A percentile compares a stretch with the other conserved stretches of the same genome.
phyloP scores from a whole-genome alignment of 306 rosid species.

The Crotalaria pallida region DNA sequence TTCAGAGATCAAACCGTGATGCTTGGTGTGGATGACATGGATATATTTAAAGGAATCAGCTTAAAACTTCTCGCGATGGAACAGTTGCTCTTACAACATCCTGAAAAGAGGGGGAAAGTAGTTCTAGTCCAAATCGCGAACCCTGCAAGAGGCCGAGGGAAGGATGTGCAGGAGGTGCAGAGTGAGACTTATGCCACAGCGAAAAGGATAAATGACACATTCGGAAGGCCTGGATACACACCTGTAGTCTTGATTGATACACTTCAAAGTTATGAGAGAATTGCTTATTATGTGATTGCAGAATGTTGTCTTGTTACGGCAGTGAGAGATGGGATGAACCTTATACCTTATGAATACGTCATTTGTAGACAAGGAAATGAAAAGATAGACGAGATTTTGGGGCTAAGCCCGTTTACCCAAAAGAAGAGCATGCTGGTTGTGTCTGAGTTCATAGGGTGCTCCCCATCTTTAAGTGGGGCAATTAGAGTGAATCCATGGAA shows the following conservation, averaged over 20 bases:
- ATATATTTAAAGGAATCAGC: constrained; percentile 76
- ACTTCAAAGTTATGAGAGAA: constrained; percentile 70
- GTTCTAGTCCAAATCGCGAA: constrained; percentile 83
- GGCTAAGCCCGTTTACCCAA: constrained; percentile 31
- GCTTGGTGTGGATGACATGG: constrained; percentile 71
- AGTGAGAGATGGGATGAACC: constrained; percentile 94
- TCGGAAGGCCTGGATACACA: constrained; percentile 62
- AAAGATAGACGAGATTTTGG: constrained; percentile 63
- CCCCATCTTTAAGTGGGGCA: constrained; percentile 89
- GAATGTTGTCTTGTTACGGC: constrained; percentile 94
- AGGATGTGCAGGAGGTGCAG: constrained; percentile 72
- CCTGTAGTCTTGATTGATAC: constrained; percentile 75
- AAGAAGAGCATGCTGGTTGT: constrained; percentile 80
- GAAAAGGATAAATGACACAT: constrained; percentile 53
- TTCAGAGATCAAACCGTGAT: constrained; percentile 63
- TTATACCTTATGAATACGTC: constrained; percentile 79
- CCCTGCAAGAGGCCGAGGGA: constrained; percentile 90
- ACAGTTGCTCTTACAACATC: constrained; percentile 72
- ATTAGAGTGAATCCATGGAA: constrained; percentile 92
- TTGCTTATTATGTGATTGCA: constrained; percentile 70
- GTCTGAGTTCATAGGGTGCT: constrained; percentile 90
- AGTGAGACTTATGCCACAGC: constrained; percentile 64
- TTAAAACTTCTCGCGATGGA: constrained; percentile 88
- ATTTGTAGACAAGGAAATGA: constrained; percentile 80
- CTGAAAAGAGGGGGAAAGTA: constrained; percentile 74